These are phyloP conservation scores for Peniophora sp. DNA, from an alignment of 1,284 basidiomycete species.

Conservation along the genomic window DNA sequence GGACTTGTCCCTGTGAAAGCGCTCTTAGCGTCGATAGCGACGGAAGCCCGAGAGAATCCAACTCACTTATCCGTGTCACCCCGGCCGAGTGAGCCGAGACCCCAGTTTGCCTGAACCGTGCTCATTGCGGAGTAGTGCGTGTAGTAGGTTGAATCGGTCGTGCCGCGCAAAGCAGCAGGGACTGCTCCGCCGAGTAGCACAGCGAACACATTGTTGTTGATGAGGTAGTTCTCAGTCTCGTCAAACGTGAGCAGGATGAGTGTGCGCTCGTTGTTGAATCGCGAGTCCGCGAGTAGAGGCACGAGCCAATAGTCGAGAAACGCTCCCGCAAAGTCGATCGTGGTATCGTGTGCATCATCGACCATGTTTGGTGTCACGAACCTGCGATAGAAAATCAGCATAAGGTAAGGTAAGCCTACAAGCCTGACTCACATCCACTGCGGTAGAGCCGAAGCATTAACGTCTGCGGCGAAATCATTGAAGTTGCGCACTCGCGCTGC, in stretches of 20 bases:
- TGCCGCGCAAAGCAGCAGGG: conserved; percentile 25
- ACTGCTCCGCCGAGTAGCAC: conserved; percentile 31
- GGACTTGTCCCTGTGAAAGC: conserved; percentile 19
- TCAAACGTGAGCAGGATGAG: conserved; percentile 51
- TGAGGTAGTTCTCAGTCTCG: conserved; percentile 38
- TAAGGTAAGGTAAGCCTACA: too few species aligned
- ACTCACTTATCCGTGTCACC: conserved; percentile 29
- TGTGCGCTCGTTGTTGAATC: conserved; percentile 44
- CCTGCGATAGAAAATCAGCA: too few species aligned
- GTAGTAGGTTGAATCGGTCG: conserved; percentile 38
- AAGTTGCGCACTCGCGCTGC: conserved; percentile 54
- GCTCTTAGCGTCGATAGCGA: conserved; percentile 24
- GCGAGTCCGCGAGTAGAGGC: conserved; percentile 37
- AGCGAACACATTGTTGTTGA: conserved; percentile 27
- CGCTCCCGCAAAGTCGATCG: conserved; percentile 35
- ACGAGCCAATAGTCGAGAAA: conserved; percentile 50
- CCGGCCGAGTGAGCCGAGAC: conserved; percentile 40
- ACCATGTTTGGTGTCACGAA: conserved; percentile 63
- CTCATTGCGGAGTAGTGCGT: conserved; percentile 48
- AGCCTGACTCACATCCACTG: conserved; percentile 34
- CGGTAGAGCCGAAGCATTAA: conserved; percentile 41
- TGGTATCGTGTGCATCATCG: conserved; percentile 56
- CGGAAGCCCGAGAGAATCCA: conserved; percentile 27
- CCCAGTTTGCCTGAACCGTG: conserved; percentile 51
- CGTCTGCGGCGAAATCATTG: conserved; percentile 50